Evolutionary conservation across 176 grass and related monocot species (phyloP), one percentile per base, ranked within the genome.

Genomic region (Neostapfia colusana): DNA sequence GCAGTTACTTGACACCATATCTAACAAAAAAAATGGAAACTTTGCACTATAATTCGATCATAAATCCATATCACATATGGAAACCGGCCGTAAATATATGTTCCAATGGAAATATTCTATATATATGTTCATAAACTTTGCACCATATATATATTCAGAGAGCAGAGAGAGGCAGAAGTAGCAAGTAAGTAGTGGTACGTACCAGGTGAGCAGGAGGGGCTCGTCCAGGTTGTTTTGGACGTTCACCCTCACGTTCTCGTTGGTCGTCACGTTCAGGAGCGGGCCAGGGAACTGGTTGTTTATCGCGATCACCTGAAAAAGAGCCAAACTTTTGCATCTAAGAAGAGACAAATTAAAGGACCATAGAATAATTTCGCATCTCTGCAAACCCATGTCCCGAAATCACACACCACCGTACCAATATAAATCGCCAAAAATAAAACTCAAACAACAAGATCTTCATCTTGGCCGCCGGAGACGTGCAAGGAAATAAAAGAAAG

Each of bases 141-240:
- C n/a, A n/a, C n/a, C n/a, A n/a, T n/a, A n/a, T n/a, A 7, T 60
- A 4, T 27, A 27, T 14, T 1, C 5, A 60, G 53, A 69, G 51
- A 69, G 16, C 50, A 21, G 2, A 21, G 2, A 21, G 48, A 16
- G 14, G 16, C 8, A 9, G 10, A 21, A 28, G 16, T 13, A 60
- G 15, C 26, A 44, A 16, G 18, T 72, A 97, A 8, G 10, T 14
- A 27, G 15, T 12, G 46, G 14, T 20, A 44, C 12, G 18, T 72
- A 97, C 88, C 94, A 97, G 26, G 94, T 97, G 68, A 97, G 73
- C 4, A 97, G 89, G 48, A 93, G 80, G 24, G 86, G 94, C 75
- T 97, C 94, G 17, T 97, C 88, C 56, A 97, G 83, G 81, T 85
- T 88, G 82, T 97, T 97, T 59, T 89, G 87, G 49, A 97, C 83